Evolutionary conservation across 2,329 filamentous ascomycete species (phyloP), one percentile per base, ranked within the genome.

Genomic region (Trichoderma asperellum): DNA sequence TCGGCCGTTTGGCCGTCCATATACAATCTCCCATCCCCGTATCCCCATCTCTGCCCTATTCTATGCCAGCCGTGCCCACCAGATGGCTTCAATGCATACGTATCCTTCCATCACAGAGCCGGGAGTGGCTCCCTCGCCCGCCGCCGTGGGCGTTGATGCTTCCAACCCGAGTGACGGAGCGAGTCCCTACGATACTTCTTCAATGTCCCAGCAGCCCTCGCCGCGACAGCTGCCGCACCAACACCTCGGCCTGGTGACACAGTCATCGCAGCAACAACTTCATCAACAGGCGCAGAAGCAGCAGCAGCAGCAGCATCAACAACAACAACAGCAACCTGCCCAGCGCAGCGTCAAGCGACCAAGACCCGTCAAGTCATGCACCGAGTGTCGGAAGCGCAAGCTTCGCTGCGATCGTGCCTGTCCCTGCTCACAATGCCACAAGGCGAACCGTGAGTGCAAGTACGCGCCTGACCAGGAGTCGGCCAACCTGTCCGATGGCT

Each of bases 391-490:
- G 67, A 87, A 87, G 75, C 82, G 87, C 73, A 88, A 87, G 75
- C 77, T 87, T 5, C 81, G 83, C 70, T 89, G 87, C 76, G 86
- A 88, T 75, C 82, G 87, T 56, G 79, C 83, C n/a, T 80, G 81
- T 55, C 85, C 86, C 4, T 89, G 87, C 73, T 85, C 84, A 6
- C 86, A 88, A 75, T 89, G 87, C 74, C 84, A 86, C 62, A 87
- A 86, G 75, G 85, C 85, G n/a, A 83, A 81, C 72, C 84, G 86
- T 43, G 74, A 77, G 49, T 88, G 86, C 78, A 84, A 80, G 72
- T 88, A 88, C 72, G 80, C 84, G 29, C 80, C 84, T 24, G 83
- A 85, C 68, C 81, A 84, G 37, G 83, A 85, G 66, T 79, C 78
- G 10, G 80, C 79, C 40, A 83, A 82, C 72, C 75, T 83, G 14